phyloP scores from a whole-genome alignment of 2,329 filamentous ascomycete species.

The Microsporum canis region DNA sequence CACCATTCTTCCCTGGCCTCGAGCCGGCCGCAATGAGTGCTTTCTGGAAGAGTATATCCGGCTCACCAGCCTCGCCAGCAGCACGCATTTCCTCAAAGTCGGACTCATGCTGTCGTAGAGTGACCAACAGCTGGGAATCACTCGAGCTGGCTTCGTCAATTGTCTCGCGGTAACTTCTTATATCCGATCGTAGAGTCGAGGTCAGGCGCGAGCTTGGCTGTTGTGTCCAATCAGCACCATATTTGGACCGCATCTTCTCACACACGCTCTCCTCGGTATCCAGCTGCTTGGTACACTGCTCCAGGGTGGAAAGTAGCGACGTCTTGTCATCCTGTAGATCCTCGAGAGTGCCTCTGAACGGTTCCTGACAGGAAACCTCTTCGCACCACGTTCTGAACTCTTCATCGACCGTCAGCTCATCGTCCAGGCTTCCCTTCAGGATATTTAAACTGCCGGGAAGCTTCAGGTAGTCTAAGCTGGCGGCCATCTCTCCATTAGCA shows the following conservation, averaged over 20 bases:
- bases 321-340: conserved; percentile 66
- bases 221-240: conserved; percentile 90
- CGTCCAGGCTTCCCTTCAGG: conserved; percentile 52
- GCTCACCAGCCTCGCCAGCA: conserved; percentile 74
- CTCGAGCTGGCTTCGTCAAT: conserved; percentile 81
- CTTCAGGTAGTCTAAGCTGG: conserved; percentile 85
- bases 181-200: conserved; percentile 72
- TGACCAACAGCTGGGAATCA: conserved; percentile 70
- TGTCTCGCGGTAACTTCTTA: conserved; percentile 77
- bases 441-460: conserved; percentile 82
- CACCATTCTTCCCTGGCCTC: conserved; percentile 45
- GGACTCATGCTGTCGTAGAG: conserved; percentile 70
- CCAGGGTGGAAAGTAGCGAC: conserved; percentile 58
- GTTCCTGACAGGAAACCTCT: conserved; percentile 75
- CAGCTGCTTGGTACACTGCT: conserved; percentile 72
- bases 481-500: conserved; percentile 90
- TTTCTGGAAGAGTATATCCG: conserved; percentile 77
- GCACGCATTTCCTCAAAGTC: conserved; percentile 94
- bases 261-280: conserved; percentile 97
- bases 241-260: conserved; percentile 98
- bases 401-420: conserved; percentile 67
- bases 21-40: conserved; percentile 69
- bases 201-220: conserved; percentile 88
- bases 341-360: conserved; percentile 69
- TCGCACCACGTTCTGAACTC: conserved; percentile 92